Evolutionary conservation across 2,329 filamentous ascomycete genomes (phyloP), one percentile per base, ranked within the genome.

Genomic region (Fusarium vanettenii): DNA sequence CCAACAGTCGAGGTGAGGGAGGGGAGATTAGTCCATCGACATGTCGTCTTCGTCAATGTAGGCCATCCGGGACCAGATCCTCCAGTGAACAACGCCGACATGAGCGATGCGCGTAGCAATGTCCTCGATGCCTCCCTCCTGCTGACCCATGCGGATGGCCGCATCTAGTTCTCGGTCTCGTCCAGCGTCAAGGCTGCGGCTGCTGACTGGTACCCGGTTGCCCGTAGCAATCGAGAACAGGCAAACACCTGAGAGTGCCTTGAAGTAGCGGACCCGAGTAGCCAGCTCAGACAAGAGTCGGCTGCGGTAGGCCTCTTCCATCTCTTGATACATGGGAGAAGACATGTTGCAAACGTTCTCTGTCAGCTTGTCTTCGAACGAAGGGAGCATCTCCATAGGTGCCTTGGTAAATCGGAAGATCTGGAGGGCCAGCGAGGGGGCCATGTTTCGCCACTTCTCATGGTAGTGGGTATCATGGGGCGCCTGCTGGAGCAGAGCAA

Each of bases 51-150:
- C 86, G 29, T 82, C 82, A 16, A 84, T 74, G 80, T 98, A 98
- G 14, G 93, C 91, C 63, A 97, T 86, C 3, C 90, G 90, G 2
- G 90, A 89, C 95, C 95, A 98, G 4, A 98, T 93, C 59, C 94
- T 90, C 95, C 95, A 98, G 83, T 98, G 95, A 27, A 98, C 85
- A 7, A 97, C 88, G 16, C 94, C 91, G 52, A 98, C 90, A 79
- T 98, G 96, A 7, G 94, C 92, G 60, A 98, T 87, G 55, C 94
- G 91, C 52, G 92, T 92, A 1, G 94, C 91, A 81, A 98, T 90
- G 68, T 95, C 92, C 50, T 88, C 87, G 41, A 93, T 79, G 37
- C 87, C 86, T 50, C 85, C 86, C 59, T 90, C 88, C 60, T 89
- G 88, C 50, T 87, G 85, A 10, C 82, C 81, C 64, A 87, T 86